Percentiles rank a stretch among this genome's conserved stretches.
Conservation (phyloP, 352 stramenopile genomes). For the Pythium oligandrum region DNA sequence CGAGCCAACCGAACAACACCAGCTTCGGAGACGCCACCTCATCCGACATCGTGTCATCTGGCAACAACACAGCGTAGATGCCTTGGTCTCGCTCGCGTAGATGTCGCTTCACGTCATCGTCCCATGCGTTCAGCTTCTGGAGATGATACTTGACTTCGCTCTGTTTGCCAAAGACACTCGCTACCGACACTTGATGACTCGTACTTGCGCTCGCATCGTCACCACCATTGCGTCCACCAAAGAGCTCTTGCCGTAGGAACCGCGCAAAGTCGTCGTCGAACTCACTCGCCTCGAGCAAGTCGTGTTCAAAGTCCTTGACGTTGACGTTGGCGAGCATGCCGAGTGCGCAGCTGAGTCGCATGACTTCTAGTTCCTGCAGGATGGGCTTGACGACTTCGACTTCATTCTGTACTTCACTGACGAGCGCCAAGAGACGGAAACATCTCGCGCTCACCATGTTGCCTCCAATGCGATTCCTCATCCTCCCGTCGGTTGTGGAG, state of each 20-base stretch:
- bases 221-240: conserved; percentile 20
- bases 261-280: conserved; percentile 64
- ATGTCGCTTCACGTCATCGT: conserved; percentile 28
- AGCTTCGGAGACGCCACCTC: conserved; percentile 10
- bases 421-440: conserved; percentile 54
- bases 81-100: conserved; percentile 39
- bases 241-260: conserved; percentile 49
- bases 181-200: conserved; percentile 23
- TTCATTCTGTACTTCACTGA: conserved; percentile 56
- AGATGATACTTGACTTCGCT: conserved; percentile 39
- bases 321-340: conserved; percentile 44
- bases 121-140: conserved; percentile 31
- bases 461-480: no score
- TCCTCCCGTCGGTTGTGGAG: no score
- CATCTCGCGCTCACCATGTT: conserved; percentile 25
- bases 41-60: not conserved
- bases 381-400: conserved; percentile 67
- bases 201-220: not conserved
- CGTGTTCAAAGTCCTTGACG: conserved; percentile 43
- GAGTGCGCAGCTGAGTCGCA: conserved; percentile 54
- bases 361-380: conserved; percentile 58
- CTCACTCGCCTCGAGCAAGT: conserved; percentile 46
- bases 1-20: conserved; percentile 61
- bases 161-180: conserved; percentile 63
- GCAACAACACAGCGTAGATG: conserved; percentile 41